Evolutionary conservation across 495 filamentous ascomycete genomes (phyloP).

Genomic region (Filosporella fistucella): DNA sequence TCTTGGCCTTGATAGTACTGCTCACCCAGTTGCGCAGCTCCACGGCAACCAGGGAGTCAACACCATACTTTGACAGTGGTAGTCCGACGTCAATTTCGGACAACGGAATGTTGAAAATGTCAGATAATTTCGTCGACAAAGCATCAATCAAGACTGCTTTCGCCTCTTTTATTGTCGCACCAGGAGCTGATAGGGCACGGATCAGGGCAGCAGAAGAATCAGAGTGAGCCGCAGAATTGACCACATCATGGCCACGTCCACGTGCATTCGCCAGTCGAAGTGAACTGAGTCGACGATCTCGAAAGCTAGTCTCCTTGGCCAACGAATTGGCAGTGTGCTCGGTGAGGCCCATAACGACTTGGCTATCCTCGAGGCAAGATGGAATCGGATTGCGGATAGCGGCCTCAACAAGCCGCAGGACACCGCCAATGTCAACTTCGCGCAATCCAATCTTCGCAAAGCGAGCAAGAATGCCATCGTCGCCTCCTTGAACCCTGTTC

Average conservation of each 20-base stretch:
- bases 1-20: constrained; percentile 26
- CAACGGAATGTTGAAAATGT: constrained; percentile 21
- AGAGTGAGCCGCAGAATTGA: no score
- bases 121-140: neutral
- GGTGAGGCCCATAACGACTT: no score
- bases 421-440: no score
- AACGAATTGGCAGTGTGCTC: no score
- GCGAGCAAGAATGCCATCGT: neutral
- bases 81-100: constrained; percentile 31
- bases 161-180: constrained; percentile 3
- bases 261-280: no score
- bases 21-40: constrained; percentile 38
- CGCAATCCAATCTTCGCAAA: constrained; percentile 3
- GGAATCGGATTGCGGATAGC: constrained; percentile 14
- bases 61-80: constrained; percentile 30
- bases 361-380: neutral
- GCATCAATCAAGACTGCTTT: neutral
- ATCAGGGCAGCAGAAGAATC: neutral
- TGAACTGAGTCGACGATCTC: constrained; percentile 1
- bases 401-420: neutral
- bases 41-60: constrained; percentile 44
- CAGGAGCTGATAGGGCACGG: neutral
- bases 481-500: neutral
- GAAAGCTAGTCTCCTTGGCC: no score
- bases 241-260: no score